Evolutionary conservation across 345 rosid species (phyloP).

Genomic region (Eucalyptus virginea): DNA sequence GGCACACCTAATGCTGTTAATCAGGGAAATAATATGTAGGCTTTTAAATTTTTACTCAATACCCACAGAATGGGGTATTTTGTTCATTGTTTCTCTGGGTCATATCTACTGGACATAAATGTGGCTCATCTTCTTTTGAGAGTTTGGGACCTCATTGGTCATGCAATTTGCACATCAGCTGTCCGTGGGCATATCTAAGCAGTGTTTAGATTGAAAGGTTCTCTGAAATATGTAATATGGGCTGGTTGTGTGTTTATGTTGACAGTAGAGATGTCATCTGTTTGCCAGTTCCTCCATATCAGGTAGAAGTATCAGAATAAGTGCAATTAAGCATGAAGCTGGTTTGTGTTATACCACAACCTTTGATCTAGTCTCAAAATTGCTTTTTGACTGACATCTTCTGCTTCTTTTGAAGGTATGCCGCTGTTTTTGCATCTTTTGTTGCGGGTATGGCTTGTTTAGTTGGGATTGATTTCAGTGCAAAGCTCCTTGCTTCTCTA

Average conservation of each 20-base stretch:
- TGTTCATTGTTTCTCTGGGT: background rate
- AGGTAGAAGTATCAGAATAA: background rate
- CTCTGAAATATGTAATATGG: background rate
- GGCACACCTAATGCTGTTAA: background rate
- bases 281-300: background rate
- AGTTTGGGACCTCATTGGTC: background rate
- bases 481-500: constrained; percentile 72
- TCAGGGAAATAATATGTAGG: background rate
- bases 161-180: background rate
- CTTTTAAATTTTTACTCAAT: background rate
- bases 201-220: background rate
- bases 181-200: background rate
- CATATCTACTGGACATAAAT: background rate
- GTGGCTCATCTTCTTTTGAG: background rate
- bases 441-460: constrained; percentile 84
- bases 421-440: constrained; percentile 80
- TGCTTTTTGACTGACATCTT: background rate
- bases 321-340: background rate
- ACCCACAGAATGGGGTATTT: background rate
- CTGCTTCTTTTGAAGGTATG: constrained; percentile 42
- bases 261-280: background rate
- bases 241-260: background rate
- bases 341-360: background rate
- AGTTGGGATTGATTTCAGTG: constrained; percentile 82
- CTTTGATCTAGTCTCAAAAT: background rate